A percentile compares a stretch with the other conserved stretches of the same genome.
Conservation (phyloP, 306 rosid genomes). For the Vigna trinervia region DNA sequence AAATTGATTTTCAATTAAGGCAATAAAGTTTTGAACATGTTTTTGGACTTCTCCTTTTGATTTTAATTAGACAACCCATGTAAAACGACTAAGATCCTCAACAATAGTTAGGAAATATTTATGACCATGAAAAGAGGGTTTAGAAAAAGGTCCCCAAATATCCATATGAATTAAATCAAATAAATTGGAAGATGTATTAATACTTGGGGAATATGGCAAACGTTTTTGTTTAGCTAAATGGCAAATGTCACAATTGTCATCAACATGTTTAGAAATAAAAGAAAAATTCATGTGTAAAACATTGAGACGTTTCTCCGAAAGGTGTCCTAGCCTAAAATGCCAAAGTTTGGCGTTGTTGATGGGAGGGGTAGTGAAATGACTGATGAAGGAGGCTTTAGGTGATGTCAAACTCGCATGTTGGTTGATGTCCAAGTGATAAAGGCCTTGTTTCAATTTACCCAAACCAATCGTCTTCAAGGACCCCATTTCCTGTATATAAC, state of each 20-base stretch:
- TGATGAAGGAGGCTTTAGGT: not conserved
- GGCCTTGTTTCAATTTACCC: not conserved
- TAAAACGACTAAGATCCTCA: too few relatives aligned
- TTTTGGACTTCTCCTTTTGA: too few relatives aligned
- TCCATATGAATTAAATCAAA: too few relatives aligned
- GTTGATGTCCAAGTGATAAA: not conserved
- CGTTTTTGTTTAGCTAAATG: too few relatives aligned
- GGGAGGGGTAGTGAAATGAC: not conserved
- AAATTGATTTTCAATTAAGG: too few relatives aligned
- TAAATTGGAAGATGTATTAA: too few relatives aligned
- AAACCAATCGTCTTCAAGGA: not conserved
- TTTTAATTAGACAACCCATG: too few relatives aligned
- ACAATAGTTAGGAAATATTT: too few relatives aligned
- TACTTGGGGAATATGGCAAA: too few relatives aligned
- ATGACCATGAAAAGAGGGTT: too few relatives aligned
- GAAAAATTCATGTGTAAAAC: not conserved
- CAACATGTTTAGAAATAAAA: not conserved
- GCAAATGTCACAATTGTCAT: not conserved
- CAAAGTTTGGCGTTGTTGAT: not conserved
- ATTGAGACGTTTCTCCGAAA: not conserved
- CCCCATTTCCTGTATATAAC: not conserved
- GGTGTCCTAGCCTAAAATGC: not conserved
- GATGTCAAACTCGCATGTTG: not conserved
- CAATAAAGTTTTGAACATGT: too few relatives aligned
- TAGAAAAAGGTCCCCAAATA: too few relatives aligned